Percentiles rank a stretch among this genome's conserved stretches.
Evolutionary conservation across 495 filamentous ascomycete species (phyloP).

Genomic region (Penicillium daleae): DNA sequence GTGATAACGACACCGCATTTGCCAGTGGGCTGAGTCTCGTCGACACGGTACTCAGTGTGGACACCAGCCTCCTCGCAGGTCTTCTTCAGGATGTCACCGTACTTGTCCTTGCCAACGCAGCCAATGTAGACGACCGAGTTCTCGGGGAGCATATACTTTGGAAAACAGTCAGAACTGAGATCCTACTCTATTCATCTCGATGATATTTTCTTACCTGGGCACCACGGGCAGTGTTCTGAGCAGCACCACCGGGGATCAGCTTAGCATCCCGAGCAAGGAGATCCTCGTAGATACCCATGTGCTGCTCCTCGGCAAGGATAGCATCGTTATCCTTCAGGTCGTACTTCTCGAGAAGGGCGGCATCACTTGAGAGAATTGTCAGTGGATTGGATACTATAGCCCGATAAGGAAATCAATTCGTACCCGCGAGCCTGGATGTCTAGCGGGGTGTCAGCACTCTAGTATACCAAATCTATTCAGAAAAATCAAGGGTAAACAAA

Average conservation of each 20-base stretch:
- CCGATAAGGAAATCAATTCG: conserved; percentile 20
- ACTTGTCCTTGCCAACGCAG: conserved; percentile 89
- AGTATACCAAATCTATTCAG: conserved; percentile 11
- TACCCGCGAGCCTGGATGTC: conserved; percentile 91
- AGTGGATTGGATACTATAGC: conserved; percentile 10
- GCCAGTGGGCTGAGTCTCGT: conserved; percentile 79
- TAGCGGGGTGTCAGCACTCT: conserved; percentile 38
- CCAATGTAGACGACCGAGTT: conserved; percentile 91
- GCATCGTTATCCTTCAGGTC: conserved; percentile 93
- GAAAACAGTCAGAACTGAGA: conserved; percentile 13
- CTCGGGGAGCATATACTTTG: conserved; percentile 83
- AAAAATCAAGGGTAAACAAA: conserved; percentile 46
- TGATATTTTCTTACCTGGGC: conserved; percentile 61
- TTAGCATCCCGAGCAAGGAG: conserved; percentile 86
- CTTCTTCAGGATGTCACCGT: conserved; percentile 79
- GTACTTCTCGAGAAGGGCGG: conserved; percentile 86
- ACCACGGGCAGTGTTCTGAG: conserved; percentile 96
- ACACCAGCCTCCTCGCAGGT: conserved; percentile 82
- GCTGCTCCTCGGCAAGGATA: conserved; percentile 92
- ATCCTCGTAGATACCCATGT: conserved; percentile 88
- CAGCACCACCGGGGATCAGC: conserved; percentile 93
- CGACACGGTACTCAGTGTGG: conserved; percentile 89
- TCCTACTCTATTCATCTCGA: not conserved
- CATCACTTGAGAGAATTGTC: conserved; percentile 45
- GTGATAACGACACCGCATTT: conserved; percentile 97